Conservation (phyloP, 2,329 filamentous ascomycete genomes). For the Aspergillus sp. region DNA sequence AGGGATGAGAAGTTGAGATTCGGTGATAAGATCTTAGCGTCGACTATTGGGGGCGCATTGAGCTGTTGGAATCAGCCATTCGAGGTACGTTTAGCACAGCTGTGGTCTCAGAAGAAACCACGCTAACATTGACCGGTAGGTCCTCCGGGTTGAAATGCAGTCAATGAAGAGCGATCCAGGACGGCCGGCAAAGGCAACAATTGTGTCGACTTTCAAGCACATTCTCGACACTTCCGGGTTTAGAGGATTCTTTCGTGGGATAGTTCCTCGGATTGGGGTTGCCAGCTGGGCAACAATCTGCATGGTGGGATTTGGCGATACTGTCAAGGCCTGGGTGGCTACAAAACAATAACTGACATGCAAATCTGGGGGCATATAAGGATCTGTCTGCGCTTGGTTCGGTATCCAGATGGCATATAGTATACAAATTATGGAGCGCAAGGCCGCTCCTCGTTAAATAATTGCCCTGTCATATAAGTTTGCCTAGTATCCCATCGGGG, state of each 20-base stretch:
- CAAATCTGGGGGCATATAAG: too few species aligned
- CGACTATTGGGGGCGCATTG: constrained; percentile 24
- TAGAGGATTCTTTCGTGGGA: constrained; percentile 22
- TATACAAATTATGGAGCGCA: too few species aligned
- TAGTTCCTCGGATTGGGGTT: constrained; percentile 24
- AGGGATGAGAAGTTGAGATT: constrained; percentile 9
- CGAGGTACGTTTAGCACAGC: constrained; percentile 14
- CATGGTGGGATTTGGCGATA: constrained; percentile 26
- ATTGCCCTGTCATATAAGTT: too few species aligned
- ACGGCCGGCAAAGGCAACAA: constrained; percentile 11
- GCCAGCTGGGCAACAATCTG: constrained; percentile 24
- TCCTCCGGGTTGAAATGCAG: constrained; percentile 21
- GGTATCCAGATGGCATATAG: too few species aligned
- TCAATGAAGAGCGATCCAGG: constrained; percentile 20
- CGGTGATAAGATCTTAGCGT: constrained; percentile 25
- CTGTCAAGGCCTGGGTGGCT: background rate
- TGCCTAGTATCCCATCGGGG: too few species aligned
- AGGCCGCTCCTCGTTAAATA: too few species aligned
- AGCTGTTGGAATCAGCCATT: constrained; percentile 28
- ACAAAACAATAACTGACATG: background rate
- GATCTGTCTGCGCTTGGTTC: too few species aligned
- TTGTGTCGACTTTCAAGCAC: constrained; percentile 12
- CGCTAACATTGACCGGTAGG: background rate
- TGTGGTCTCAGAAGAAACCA: too few species aligned
- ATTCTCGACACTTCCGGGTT: constrained; percentile 19